Evolutionary conservation across 1,284 basidiomycete species (phyloP), one percentile per base, ranked within the genome.

Genomic region (Gastroboletus turbinatus): DNA sequence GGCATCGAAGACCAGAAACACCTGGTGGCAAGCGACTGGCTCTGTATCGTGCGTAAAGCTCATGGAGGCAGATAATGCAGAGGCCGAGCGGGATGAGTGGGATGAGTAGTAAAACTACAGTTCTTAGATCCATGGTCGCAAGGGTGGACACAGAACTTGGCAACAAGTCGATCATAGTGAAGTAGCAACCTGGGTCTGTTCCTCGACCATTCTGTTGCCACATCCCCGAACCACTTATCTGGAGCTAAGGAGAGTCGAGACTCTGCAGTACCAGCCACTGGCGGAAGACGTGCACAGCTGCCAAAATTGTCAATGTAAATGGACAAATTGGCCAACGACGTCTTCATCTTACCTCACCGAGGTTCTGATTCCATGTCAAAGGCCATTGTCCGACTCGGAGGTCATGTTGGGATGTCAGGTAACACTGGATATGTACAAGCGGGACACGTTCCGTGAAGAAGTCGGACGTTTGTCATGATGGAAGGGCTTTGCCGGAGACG

Each of bases 11-110:
- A 27, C 63, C 64, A 19, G 50, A 53, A 29, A 63, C 11, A 9
- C 63, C 63, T 14, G 63, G 62, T 9, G 64, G 63, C 0, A 66
- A 46, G 29, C 40, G 52, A 16, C 55, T 39, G 13, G 62, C 38
- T 19, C 36, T 36, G 27, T 46, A 43, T 11, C 39, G 33, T 35
- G 50, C 36, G 17, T 49, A 62, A 27, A 53, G 23, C 36, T 60
- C 60, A 19, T 53, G 51, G 23, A 61, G 29, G 39, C 30, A 48
- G 35, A 58, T 1, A 11, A 56, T 27, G 29, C 35, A 58, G 23
- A 56, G 35, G 29, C 19, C 17, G 5, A 61, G 46, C 4, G 8
- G 10, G 27, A 30, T 21, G 13, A 50, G 23, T 23, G 36, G n/a
- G 36, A 38, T 38, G 10, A 38, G 17, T 19, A 25, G 19, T n/a